A percentile compares a stretch with the other conserved stretches of the same genome.
These are phyloP conservation scores for Rutstroemia sp. DNA, from an alignment of 2,329 filamentous ascomycete species.

Conservation along the genomic window DNA sequence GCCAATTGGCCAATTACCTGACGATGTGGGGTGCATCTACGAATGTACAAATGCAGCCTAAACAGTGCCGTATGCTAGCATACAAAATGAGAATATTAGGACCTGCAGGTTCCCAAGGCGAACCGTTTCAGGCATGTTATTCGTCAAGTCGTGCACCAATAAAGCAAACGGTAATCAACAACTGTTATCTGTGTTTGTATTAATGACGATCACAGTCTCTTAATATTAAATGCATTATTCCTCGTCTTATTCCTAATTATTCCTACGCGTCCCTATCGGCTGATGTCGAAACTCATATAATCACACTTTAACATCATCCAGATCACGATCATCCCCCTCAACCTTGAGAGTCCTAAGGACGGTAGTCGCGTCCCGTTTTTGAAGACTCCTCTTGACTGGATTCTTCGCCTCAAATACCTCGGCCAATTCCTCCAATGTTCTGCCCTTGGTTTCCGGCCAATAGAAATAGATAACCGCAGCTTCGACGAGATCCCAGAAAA, in stretches of 20 bases:
- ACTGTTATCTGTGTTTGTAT: too few relatives aligned
- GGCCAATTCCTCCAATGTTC: slow-evolving; percentile 47
- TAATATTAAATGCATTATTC: neutral
- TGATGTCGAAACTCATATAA: neutral
- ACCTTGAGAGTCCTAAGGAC: slow-evolving; percentile 32
- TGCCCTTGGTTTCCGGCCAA: slow-evolving; percentile 48
- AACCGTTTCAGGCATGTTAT: too few relatives aligned
- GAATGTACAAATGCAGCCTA: neutral
- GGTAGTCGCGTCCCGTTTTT: slow-evolving; percentile 34
- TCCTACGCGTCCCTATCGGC: neutral
- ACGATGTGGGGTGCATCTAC: neutral
- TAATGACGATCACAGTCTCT: neutral
- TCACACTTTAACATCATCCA: neutral
- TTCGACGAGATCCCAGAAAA: slow-evolving; percentile 27
- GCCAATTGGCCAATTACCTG: neutral
- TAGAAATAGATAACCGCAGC: slow-evolving; percentile 41
- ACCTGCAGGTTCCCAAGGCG: too few relatives aligned
- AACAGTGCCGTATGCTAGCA: neutral
- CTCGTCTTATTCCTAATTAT: too few relatives aligned
- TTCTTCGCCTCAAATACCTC: slow-evolving; percentile 43
- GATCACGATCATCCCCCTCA: neutral
- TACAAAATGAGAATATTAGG: too few relatives aligned
- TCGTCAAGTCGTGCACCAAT: too few relatives aligned
- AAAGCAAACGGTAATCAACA: too few relatives aligned
- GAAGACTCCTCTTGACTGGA: slow-evolving; percentile 34